Base-by-base conservation (phyloP, 2,329 filamentous ascomycete genomes). In the Emydomyces testavorans region DNA sequence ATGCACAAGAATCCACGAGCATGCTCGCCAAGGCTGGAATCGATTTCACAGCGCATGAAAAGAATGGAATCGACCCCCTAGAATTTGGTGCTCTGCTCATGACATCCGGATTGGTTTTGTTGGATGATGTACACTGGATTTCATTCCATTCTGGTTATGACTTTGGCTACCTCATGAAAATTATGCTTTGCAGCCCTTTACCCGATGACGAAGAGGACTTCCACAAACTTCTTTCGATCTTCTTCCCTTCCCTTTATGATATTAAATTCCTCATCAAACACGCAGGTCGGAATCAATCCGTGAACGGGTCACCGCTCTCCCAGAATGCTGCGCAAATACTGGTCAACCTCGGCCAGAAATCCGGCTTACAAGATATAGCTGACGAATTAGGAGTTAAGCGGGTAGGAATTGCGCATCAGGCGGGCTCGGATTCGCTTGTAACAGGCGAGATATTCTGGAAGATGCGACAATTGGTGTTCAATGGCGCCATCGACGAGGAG, bases 81-180 rank as follows among this genome's bases (percentile, higher is more conserved):
- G 82, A 88, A 46, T 98, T 98, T 61, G 92, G 89, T 3, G 79
- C 89, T 1, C 74, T 94, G 23, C 75, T 98, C 52, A 94, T 94
- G 49, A 89, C 85, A 41, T 96, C 92, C 1, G 92, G 92, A 6
- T 76, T 98, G 38, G 87, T 93, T 10, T 83, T 92, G 59, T 80
- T 85, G 54, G 82, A 92, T 32, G 81, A 93, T 50, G 85, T 95
- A 48, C 83, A 87, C 63, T 98, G 92, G 92, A 85, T 98, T 54
- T 94, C 87, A 3, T 96, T 96, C 69, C 92, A 98, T 65, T 92
- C 87, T 23, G 92, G 90, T 52, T 98, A 98, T 67, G 92, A 98
- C 70, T 96, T 98, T 67, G 92, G 89, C 41, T 96, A 96, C 61
- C 74, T 98, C 39, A 89, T 93, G 61, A 98, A 98, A 69, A 80